Conservation (phyloP, 1,284 basidiomycete species). For the Puccinia horiana region DNA sequence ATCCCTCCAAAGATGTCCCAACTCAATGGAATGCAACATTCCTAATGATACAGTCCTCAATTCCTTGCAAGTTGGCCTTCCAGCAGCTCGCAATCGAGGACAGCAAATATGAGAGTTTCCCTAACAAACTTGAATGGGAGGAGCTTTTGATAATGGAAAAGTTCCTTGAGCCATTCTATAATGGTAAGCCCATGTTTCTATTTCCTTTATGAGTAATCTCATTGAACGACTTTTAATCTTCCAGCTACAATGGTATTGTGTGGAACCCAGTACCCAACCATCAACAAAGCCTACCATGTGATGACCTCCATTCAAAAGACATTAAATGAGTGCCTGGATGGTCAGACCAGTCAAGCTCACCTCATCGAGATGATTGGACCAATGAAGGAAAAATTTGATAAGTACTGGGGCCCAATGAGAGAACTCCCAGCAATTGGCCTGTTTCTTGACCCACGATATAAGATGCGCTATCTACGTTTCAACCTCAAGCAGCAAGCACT, state of each 20-base stretch:
- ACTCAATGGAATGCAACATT: background rate
- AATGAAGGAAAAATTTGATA: background rate
- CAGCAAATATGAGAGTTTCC: background rate
- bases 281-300: background rate
- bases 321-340: background rate
- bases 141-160: background rate
- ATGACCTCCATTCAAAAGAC: background rate
- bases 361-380: background rate
- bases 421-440: background rate
- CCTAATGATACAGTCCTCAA: background rate
- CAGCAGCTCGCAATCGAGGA: background rate
- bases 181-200: background rate
- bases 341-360: background rate
- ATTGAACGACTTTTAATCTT: background rate
- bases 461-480: constrained; percentile 2
- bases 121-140: background rate
- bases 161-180: constrained; percentile 4
- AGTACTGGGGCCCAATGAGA: constrained; percentile 4
- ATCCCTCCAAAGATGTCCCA: background rate
- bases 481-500: background rate
- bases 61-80: constrained; percentile 7
- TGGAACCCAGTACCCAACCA: background rate
- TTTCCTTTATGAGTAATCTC: background rate
- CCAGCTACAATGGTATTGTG: background rate
- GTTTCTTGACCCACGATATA: constrained; percentile 1